Conservation (phyloP, 192 early-diverging fungal species). For the Haplosporangium gracile region DNA sequence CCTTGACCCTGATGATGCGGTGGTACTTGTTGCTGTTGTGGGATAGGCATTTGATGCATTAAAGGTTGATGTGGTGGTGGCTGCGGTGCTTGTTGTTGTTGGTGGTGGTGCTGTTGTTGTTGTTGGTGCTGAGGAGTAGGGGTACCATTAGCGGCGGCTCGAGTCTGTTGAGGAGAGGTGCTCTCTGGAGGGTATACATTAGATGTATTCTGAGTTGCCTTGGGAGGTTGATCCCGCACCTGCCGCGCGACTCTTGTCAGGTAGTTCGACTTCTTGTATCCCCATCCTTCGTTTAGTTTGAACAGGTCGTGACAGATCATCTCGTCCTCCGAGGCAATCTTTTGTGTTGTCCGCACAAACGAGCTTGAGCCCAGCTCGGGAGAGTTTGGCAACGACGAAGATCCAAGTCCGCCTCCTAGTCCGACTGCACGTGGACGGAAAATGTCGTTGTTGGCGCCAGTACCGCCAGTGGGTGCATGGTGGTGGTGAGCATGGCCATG, state of each 20-base stretch:
- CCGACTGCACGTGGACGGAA: slow-evolving; percentile 9
- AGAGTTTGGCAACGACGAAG: slow-evolving; percentile 4
- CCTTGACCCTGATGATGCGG: slow-evolving; percentile 14
- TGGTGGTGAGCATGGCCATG: not conserved
- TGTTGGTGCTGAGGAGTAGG: slow-evolving; percentile 5
- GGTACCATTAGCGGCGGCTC: not conserved
- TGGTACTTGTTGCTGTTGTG: not conserved
- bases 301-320: slow-evolving; percentile 39
- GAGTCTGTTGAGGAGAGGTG: not conserved
- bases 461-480: not conserved
- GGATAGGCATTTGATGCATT: too few relatives aligned
- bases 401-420: not conserved
- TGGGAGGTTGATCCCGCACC: slow-evolving; percentile 32
- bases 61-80: slow-evolving; percentile 1
- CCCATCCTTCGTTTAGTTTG: slow-evolving; percentile 48
- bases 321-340: slow-evolving; percentile 49
- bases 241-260: slow-evolving; percentile 39
- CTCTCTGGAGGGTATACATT: slow-evolving; percentile 6
- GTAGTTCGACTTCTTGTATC: slow-evolving; percentile 27
- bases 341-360: not conserved
- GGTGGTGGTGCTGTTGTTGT: not conserved
- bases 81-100: not conserved
- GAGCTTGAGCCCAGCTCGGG: slow-evolving; percentile 27
- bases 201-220: not conserved
- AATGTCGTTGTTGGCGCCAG: slow-evolving; percentile 5